Conservation (phyloP, 768 basidiomycete species). For the Tylopilus felleus region DNA sequence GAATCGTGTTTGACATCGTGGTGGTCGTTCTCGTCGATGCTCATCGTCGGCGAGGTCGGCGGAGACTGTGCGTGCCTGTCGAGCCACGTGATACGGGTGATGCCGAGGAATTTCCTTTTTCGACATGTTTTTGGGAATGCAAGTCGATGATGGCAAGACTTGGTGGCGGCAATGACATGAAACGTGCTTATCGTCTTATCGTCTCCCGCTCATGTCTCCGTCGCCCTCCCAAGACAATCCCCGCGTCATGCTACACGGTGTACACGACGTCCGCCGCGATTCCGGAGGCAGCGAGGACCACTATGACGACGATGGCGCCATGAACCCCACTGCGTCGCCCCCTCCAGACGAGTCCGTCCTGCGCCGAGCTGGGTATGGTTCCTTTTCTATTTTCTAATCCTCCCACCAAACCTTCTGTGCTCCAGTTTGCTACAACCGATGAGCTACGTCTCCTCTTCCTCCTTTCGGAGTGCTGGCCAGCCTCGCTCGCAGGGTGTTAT, state of each 20-base stretch:
- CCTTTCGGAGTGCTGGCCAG: conserved; percentile 16
- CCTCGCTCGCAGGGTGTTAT: conserved; percentile 63
- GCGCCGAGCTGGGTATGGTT: conserved; percentile 53
- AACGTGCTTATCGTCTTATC: conserved; percentile 6
- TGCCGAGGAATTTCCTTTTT: conserved; percentile 7
- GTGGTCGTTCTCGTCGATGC: conserved; percentile 26
- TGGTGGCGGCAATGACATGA: conserved; percentile 4
- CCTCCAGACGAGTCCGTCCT: conserved; percentile 40
- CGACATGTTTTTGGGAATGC: background rate
- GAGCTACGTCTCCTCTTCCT: conserved; percentile 38
- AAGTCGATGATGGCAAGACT: background rate
- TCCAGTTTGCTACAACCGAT: conserved; percentile 55
- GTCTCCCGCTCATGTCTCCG: background rate
- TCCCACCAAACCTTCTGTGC: background rate
- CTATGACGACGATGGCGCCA: conserved; percentile 12
- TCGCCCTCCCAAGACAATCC: background rate
- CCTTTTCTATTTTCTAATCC: background rate
- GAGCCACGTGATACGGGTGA: conserved; percentile 15
- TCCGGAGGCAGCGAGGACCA: background rate
- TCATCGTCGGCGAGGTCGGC: conserved; percentile 16
- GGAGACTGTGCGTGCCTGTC: background rate
- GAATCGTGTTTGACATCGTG: conserved; percentile 51
- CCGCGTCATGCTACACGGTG: background rate
- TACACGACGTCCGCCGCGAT: background rate
- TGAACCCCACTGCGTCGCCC: conserved; percentile 19